Base-by-base conservation (phyloP, 495 filamentous ascomycete genomes). In the Penicillium riverlandense region DNA sequence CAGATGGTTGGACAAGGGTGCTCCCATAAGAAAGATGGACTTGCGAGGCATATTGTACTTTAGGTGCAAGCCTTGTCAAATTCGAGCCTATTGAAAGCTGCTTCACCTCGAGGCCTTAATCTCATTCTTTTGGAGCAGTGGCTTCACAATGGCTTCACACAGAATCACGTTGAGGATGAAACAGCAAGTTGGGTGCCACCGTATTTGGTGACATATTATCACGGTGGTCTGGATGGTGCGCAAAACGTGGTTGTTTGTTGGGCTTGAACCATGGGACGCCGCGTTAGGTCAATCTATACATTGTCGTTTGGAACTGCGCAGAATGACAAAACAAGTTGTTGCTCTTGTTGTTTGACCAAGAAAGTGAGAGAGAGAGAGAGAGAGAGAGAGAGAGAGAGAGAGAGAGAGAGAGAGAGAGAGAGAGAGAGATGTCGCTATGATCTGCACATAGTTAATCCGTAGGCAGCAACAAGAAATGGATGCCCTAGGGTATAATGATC, bases 11-110 rank as follows among this genome's bases (percentile, higher is more conserved):
- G 54, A 50, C 16, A 77, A 69, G 22, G 85, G 85, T 12, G 83
- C 80, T 7, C 85, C 84, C 45, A 78, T 61, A 33, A 85, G 67
- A 40, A 87, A 77, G 38, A 83, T 62, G 34, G 73, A 51, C 47
- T 70, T 75, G 45, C 37, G 45, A 41, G 70, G 50, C 77, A 79
- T 80, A 8, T 12, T 37, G 29, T 37, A 7, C 6, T 22, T 22
- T 4, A 22, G 22, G 22, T 22, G 22, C 22, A 22, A 4, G 22
- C 4, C 22, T 22, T 22, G 22, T 22, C 22, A 4, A 22, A 22
- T 22, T 22, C 22, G 4, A 22, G 22, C 22, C 6, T 22, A 22
- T 22, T 22, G 22, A 22, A 22, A 22, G 4, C 22, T 6, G 6
- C 22, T 3, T 22, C 22, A 22, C 22, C 22, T 22, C 4, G 2